Evolutionary conservation across 2,329 filamentous ascomycete species (phyloP), one percentile per base, ranked within the genome.

Genomic region (Aspergillus carbonarius): DNA sequence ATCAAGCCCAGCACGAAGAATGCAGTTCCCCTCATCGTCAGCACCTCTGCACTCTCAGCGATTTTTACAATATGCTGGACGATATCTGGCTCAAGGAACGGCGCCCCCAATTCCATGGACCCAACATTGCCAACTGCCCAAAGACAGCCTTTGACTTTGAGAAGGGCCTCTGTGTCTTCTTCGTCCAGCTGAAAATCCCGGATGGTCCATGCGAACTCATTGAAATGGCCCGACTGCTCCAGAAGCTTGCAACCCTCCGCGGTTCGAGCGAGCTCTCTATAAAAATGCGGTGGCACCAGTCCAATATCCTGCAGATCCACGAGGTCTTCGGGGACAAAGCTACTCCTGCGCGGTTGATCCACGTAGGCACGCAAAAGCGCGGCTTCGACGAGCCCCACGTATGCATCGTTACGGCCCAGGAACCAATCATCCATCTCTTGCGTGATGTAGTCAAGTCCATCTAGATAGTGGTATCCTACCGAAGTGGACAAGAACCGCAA

Each of bases 381-480:
- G n/a, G 96, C 95, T 75, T 99, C 95, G 40, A 99, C 93, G 40
- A 98, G 85, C 37, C 87, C 85, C 52, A 99, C 95, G 66, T 99
- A 99, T n/a, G 88, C 89, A 73, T 99, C 93, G 71, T 99, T 99
- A 46, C 95, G 88, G 13, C 95, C 95, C 17, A 99, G 82, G 71
- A 98, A 99, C 95, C 95, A 99, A 76, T 99, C 96, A 67, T 99
- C 95, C 95, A 99, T 99, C 74, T 99, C 96, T 72, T 96, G 95
- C 61, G 93, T 97, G 74, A 99, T 99, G 72, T 99, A 99, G 78
- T 99, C 96, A 44, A 99, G 81, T 0, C 93, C 95, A 71, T 98
- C 92, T 5, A 99, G 83, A 74, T 99, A 99, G 74, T 98, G 93
- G 71, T 99, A 99, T 51, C 95, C 95, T 58, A 97, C 93, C 2